phyloP scores from a whole-genome alignment of 2,329 filamentous ascomycete genomes.

The Ceratocystis alfenasii region DNA sequence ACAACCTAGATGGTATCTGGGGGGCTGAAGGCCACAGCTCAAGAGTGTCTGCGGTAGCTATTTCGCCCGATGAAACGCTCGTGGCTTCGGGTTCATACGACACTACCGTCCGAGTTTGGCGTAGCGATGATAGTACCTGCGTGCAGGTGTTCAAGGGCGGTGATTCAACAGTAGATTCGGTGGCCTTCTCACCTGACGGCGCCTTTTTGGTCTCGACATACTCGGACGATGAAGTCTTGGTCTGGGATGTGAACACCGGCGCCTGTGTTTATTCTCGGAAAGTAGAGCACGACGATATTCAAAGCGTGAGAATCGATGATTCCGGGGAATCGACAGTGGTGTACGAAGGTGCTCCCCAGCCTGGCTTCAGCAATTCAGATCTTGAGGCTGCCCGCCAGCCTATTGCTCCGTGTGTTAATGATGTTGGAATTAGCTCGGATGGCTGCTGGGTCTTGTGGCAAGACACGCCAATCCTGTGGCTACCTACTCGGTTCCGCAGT shows the following conservation, averaged over 20 bases:
- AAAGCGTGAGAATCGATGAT: not conserved
- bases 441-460: not conserved
- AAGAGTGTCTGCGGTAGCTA: not conserved
- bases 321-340: not conserved
- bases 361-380: not conserved
- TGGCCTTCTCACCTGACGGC: too few relatives aligned
- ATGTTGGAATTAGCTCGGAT: not conserved
- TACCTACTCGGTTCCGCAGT: not conserved
- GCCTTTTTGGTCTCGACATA: too few relatives aligned
- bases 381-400: not conserved
- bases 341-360: not conserved
- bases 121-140: not conserved
- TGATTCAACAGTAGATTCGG: too few relatives aligned
- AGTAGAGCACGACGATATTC: not conserved
- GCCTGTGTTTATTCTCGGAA: too few relatives aligned
- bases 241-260: too few relatives aligned
- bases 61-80: not conserved
- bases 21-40: not conserved
- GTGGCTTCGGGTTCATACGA: not conserved
- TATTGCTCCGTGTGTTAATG: not conserved
- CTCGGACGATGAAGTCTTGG: too few relatives aligned
- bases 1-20: too few relatives aligned
- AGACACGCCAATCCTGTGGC: not conserved
- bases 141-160: not conserved
- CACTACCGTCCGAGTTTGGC: too few relatives aligned